Conservation (phyloP, 345 rosid species). For the Populus simonii region DNA sequence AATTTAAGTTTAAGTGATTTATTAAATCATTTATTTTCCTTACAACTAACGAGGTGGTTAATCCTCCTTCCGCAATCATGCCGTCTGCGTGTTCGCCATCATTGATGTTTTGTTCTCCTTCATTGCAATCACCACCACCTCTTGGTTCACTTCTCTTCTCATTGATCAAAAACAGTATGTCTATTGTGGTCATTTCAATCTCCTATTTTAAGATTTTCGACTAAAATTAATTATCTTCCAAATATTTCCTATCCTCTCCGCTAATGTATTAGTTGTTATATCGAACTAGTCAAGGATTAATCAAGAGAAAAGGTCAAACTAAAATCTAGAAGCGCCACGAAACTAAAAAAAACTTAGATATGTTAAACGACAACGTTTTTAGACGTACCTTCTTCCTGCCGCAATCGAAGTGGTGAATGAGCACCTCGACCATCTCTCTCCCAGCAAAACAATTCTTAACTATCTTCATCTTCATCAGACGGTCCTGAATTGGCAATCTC, state of each 20-base stretch:
- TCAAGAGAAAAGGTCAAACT: neutral
- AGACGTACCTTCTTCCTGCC: conserved; percentile 67
- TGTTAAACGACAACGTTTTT: neutral
- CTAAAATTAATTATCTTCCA: neutral
- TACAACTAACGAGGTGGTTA: neutral
- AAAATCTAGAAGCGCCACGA: neutral
- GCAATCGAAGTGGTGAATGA: conserved; percentile 62
- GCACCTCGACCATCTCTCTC: conserved; percentile 62
- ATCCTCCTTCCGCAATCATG: neutral
- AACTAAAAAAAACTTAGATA: neutral
- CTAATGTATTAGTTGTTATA: neutral
- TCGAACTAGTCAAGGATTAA: neutral
- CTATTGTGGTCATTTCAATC: neutral
- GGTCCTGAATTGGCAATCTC: conserved; percentile 74
- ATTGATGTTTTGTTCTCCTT: conserved; percentile 9
- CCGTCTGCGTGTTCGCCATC: conserved; percentile 17
- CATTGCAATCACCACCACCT: neutral
- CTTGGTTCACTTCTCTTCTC: neutral
- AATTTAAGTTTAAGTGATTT: neutral
- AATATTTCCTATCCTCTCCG: neutral
- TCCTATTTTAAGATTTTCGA: neutral
- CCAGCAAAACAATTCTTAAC: conserved; percentile 88
- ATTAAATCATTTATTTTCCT: neutral
- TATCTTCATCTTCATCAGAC: conserved; percentile 81
- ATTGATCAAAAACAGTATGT: neutral